These are phyloP conservation scores for Ramularia endophylla DNA, from an alignment of 2,329 filamentous ascomycete species.

Conservation along the genomic window DNA sequence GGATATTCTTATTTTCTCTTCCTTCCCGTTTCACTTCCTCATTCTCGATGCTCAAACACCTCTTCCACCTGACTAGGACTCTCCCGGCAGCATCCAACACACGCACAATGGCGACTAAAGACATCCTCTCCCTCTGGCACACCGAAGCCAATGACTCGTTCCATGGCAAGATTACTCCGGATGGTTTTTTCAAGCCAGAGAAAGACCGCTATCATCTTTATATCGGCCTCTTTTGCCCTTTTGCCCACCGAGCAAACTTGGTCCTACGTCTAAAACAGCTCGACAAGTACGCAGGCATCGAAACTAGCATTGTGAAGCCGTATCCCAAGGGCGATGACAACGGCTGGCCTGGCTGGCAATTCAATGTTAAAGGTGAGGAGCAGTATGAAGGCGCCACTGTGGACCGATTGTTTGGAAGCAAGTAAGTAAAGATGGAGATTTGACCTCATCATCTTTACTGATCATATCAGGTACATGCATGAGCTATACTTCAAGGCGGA, in stretches of 20 bases:
- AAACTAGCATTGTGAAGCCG: slow-evolving; percentile 54
- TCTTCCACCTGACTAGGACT: too few species aligned
- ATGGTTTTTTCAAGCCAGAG: slow-evolving; percentile 46
- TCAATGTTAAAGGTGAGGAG: slow-evolving; percentile 42
- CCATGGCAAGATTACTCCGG: slow-evolving; percentile 46
- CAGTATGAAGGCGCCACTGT: slow-evolving; percentile 50
- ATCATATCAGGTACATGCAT: background rate
- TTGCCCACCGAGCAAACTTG: slow-evolving; percentile 56
- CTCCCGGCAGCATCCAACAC: too few species aligned
- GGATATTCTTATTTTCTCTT: too few species aligned
- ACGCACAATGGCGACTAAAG: background rate
- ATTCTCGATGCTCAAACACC: too few species aligned
- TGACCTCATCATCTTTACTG: background rate
- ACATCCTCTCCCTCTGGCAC: slow-evolving; percentile 25
- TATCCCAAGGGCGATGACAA: slow-evolving; percentile 61
- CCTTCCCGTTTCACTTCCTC: too few species aligned
- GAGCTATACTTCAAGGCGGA: slow-evolving; percentile 59
- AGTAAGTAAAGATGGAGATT: slow-evolving; percentile 47
- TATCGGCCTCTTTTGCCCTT: slow-evolving; percentile 59
- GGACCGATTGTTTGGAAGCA: slow-evolving; percentile 53
- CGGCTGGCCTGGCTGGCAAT: slow-evolving; percentile 60
- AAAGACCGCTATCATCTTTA: slow-evolving; percentile 51
- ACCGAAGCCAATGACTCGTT: slow-evolving; percentile 40
- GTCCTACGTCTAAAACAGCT: slow-evolving; percentile 55
- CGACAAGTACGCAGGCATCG: slow-evolving; percentile 42